A percentile compares a stretch with the other conserved stretches of the same genome.
Evolutionary conservation across 2,329 filamentous ascomycete genomes (phyloP).

Genomic region (Cladosporium sp.): DNA sequence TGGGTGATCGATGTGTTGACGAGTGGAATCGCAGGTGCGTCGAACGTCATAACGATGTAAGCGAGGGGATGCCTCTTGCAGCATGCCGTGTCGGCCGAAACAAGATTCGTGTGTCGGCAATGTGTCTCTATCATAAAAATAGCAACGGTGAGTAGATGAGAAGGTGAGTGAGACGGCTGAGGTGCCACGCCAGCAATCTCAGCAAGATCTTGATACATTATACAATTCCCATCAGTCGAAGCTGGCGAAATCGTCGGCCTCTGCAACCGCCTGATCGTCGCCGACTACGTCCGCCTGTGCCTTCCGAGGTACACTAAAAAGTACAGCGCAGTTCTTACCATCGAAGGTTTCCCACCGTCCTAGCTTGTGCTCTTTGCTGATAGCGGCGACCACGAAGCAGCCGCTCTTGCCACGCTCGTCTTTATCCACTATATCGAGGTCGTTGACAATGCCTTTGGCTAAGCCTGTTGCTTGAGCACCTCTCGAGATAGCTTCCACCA

Average conservation of each 20-base stretch:
- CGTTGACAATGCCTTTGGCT: constrained; percentile 79
- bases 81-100: no score
- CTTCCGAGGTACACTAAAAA: constrained; percentile 69
- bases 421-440: constrained; percentile 79
- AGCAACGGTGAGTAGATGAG: no score
- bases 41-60: no score
- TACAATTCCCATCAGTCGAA: constrained; percentile 13
- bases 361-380: constrained; percentile 80
- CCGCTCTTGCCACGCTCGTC: constrained; percentile 70
- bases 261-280: not conserved
- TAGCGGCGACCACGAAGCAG: constrained; percentile 76
- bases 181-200: not conserved
- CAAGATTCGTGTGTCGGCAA: no score
- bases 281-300: not conserved
- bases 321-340: constrained; percentile 76
- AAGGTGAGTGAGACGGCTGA: not conserved
- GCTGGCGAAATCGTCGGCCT: constrained; percentile 14
- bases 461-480: not conserved
- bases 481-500: constrained; percentile 17
- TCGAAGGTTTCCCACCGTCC: constrained; percentile 66
- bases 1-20: no score
- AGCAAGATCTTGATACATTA: constrained; percentile 10
- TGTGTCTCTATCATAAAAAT: no score
- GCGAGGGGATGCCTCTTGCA: no score
- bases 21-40: no score